Evolutionary conservation across 805 yeast genomes (phyloP).

Genomic region (Candida yuanshanica): DNA sequence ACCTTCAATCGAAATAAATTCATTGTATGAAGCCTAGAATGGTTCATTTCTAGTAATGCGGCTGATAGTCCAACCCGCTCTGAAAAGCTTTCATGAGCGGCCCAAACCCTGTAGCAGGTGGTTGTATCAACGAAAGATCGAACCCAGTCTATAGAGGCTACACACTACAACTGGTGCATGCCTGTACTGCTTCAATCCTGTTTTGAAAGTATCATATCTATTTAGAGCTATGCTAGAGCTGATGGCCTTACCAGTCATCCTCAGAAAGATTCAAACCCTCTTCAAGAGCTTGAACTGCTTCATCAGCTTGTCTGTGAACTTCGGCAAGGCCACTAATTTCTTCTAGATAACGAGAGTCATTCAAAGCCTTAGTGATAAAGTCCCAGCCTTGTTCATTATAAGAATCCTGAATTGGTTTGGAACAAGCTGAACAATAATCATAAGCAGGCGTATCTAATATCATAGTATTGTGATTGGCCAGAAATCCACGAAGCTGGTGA

Average conservation of each 20-base stretch:
- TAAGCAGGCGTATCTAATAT: constrained; percentile 70
- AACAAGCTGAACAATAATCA: constrained; percentile 83
- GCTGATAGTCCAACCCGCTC: too few species aligned
- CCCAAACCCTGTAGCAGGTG: too few species aligned
- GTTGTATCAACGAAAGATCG: too few species aligned
- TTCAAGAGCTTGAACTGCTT: constrained; percentile 21
- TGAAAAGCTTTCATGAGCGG: too few species aligned
- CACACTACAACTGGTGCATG: too few species aligned
- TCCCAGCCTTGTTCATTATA: constrained; percentile 65
- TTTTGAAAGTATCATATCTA: too few species aligned
- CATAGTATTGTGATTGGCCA: constrained; percentile 57
- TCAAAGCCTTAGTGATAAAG: constrained; percentile 67
- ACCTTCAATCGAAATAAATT: too few species aligned
- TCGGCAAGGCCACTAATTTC: constrained; percentile 71
- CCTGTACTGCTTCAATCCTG: too few species aligned
- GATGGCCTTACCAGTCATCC: constrained; percentile 16
- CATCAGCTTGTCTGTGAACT: constrained; percentile 68
- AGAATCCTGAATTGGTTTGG: constrained; percentile 46
- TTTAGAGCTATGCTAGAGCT: too few species aligned
- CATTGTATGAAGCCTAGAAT: too few species aligned
- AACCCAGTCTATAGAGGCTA: too few species aligned
- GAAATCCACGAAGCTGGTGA: constrained; percentile 88
- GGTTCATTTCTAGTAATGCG: too few species aligned
- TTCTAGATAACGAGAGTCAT: constrained; percentile 63
- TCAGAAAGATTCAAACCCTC: constrained; percentile 18